These are phyloP conservation scores for Ascochyta koolunga DNA, from an alignment of 2,329 filamentous ascomycete species.

Conservation along the genomic window DNA sequence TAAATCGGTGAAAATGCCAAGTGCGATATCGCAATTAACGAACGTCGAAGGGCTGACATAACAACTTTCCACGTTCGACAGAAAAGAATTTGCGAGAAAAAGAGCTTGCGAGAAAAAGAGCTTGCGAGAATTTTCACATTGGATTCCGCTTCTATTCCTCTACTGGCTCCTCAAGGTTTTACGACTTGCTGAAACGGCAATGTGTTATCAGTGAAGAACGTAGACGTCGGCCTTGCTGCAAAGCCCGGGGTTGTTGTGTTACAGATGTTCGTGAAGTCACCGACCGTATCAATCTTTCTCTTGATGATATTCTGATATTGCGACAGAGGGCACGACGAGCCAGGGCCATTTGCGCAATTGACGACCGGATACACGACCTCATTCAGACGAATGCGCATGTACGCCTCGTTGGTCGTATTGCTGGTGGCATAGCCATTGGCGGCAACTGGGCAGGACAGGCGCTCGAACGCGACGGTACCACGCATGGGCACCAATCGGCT, in stretches of 20 bases:
- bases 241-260: slow-evolving; percentile 32
- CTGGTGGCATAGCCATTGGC: slow-evolving; percentile 1
- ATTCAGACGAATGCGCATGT: slow-evolving; percentile 65
- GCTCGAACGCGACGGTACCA: slow-evolving; percentile 69
- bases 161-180: slow-evolving; percentile 24
- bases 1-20: no score
- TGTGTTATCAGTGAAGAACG: slow-evolving; percentile 36
- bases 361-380: slow-evolving; percentile 67
- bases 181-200: slow-evolving; percentile 30
- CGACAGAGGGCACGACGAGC: slow-evolving; percentile 39
- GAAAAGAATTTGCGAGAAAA: no score
- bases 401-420: slow-evolving; percentile 43
- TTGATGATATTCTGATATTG: slow-evolving; percentile 49
- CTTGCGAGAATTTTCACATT: neutral
- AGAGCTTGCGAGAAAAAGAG: no score
- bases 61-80: no score
- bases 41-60: no score
- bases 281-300: slow-evolving; percentile 53
- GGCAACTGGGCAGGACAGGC: slow-evolving; percentile 58
- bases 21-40: no score
- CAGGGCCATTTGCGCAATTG: slow-evolving; percentile 62
- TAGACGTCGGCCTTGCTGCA: slow-evolving; percentile 24
- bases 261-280: slow-evolving; percentile 58
- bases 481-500: slow-evolving; percentile 67
- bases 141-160: no score